phyloP scores from a whole-genome alignment of 2,329 filamentous ascomycete species.

The Diaporthe longicolla region DNA sequence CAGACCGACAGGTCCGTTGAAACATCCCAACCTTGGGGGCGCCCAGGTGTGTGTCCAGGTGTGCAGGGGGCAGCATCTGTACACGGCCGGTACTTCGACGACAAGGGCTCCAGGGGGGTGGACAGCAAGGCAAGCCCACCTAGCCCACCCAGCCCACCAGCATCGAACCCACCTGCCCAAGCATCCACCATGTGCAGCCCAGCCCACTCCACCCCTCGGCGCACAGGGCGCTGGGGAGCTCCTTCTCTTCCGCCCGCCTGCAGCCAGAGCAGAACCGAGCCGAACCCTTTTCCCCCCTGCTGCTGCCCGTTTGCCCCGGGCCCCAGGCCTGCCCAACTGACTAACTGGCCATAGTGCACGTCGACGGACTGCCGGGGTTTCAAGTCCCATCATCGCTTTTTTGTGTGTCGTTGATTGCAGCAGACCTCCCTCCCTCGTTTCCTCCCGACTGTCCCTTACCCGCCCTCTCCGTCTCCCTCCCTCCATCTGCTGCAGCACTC shows the following conservation, averaged over 20 bases:
- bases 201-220: slow-evolving; percentile 30
- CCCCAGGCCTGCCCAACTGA: background rate
- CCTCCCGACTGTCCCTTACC: background rate
- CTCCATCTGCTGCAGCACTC: background rate
- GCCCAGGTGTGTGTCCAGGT: slow-evolving; percentile 24
- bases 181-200: slow-evolving; percentile 34
- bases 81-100: slow-evolving; percentile 38
- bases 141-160: slow-evolving; percentile 34
- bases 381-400: slow-evolving; percentile 4
- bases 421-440: slow-evolving; percentile 19
- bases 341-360: background rate
- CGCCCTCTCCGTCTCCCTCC: background rate
- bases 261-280: slow-evolving; percentile 18
- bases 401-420: slow-evolving; percentile 14
- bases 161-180: slow-evolving; percentile 24
- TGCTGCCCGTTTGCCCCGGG: background rate
- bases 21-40: slow-evolving; percentile 35
- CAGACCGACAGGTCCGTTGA: slow-evolving; percentile 43
- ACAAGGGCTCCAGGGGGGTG: slow-evolving; percentile 27
- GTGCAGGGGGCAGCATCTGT: slow-evolving; percentile 41
- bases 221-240: slow-evolving; percentile 37
- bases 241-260: slow-evolving; percentile 27
- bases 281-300: slow-evolving; percentile 22
- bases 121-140: slow-evolving; percentile 34
- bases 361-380: slow-evolving; percentile 32